phyloP scores from a whole-genome alignment of 192 early-diverging fungal species.

The Linnemannia elongata region DNA sequence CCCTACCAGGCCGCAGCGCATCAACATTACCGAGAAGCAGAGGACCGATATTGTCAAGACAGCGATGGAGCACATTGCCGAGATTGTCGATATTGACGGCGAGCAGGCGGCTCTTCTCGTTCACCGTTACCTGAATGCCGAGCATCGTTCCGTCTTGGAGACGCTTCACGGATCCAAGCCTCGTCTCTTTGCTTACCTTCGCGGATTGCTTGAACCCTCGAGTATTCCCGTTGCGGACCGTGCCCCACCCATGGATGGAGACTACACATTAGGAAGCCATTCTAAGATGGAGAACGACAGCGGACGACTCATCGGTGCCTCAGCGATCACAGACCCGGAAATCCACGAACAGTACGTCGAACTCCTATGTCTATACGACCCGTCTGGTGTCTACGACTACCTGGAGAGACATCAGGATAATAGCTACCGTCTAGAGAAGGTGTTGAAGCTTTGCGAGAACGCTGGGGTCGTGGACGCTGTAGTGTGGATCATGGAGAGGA shows the following conservation, averaged over 20 bases:
- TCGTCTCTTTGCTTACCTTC: conserved; percentile 67
- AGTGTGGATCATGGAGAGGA: conserved; percentile 73
- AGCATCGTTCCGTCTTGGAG: conserved; percentile 64
- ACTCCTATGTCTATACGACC: conserved; percentile 70
- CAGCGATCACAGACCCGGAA: conserved; percentile 43
- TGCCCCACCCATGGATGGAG: conserved; percentile 1
- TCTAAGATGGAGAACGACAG: not conserved
- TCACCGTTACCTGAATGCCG: conserved; percentile 62
- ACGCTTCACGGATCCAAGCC: conserved; percentile 58
- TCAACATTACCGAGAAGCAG: conserved; percentile 60
- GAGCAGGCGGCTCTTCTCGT: conserved; percentile 68
- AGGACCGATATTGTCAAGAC: conserved; percentile 62
- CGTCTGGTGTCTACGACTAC: conserved; percentile 72
- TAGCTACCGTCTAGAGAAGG: conserved; percentile 56
- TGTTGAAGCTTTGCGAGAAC: conserved; percentile 63
- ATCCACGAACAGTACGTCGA: conserved; percentile 72
- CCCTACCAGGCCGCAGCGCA: conserved; percentile 24
- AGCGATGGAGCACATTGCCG: conserved; percentile 63
- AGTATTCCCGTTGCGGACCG: conserved; percentile 3
- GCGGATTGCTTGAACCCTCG: conserved; percentile 66
- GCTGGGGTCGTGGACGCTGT: conserved; percentile 69
- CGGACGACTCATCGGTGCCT: conserved; percentile 7
- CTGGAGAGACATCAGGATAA: conserved; percentile 64
- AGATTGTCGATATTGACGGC: conserved; percentile 74
- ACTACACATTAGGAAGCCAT: conserved; percentile 15